Evolutionary conservation across 371 early-diverging fungal genomes (phyloP), one percentile per base, ranked within the genome.

Genomic region (Mucor mucedo): DNA sequence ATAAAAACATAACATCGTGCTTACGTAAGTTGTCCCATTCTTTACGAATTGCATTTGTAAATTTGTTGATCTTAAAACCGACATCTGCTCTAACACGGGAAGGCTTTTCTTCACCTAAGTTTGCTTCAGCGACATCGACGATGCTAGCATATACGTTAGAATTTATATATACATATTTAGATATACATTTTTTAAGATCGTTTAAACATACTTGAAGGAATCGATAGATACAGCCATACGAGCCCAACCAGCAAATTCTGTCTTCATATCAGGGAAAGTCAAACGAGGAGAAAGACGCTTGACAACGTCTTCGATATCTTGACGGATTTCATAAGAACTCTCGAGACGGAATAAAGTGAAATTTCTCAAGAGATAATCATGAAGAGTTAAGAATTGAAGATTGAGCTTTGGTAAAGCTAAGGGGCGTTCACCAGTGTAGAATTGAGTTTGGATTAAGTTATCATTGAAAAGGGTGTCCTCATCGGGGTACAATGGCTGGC

Each of bases 1-100:
- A 54, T 40, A 97, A 72, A 66, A 96, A 91, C 50, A 97, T 68
- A 9, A 92, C 86, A 68, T 96, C 97, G 53, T 89, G 91, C 33
- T 84, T 86, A 7, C 90, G 82, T 21, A 98, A 75, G n/a, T 79
- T 67, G 60, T 93, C 92, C 98, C 98, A 98, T 74, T 97, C 98
- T 6, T 74, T 74, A 35, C 87, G 85, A 38, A 96, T 87, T 0
- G 85, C 77, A 11, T 90, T 87, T 0, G 88, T 78, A 62, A 88
- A 94, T 28, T 77, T 66, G 13, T 82, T 77, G 40, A 95, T 69
- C 45, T 88, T 79, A 13, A 58, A 40, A 33, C 68, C 77, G 48
- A 90, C 72, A 68, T 96, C 95, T 1, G 93, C 97, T 7, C 80
- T 83, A 35, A 98, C 95, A 56, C 70, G 71, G 2, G 90, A 70